Evolutionary conservation across 331 rosid species (phyloP).

Genomic region (Ulmus americana): DNA sequence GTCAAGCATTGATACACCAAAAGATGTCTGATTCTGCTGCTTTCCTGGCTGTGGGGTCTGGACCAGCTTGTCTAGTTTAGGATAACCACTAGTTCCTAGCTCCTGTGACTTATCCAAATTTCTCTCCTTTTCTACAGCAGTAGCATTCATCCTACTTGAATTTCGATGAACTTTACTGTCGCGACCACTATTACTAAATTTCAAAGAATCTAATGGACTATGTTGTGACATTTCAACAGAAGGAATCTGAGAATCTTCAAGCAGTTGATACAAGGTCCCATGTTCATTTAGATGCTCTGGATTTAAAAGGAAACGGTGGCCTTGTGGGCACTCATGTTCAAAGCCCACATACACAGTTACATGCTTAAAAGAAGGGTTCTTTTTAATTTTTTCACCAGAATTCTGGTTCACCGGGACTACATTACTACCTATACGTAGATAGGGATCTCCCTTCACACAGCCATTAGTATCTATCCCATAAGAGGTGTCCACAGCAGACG

Average conservation of each 20-base stretch:
- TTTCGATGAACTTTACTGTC: conserved; percentile 45
- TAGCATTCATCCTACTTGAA: conserved; percentile 39
- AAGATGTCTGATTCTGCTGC: conserved; percentile 38
- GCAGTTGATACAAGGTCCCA: conserved; percentile 46
- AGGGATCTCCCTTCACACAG: conserved; percentile 41
- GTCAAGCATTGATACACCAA: conserved; percentile 31
- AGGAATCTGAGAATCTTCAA: conserved; percentile 48
- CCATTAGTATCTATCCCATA: conserved; percentile 32
- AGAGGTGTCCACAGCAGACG: conserved; percentile 30
- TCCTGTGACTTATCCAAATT: conserved; percentile 43
- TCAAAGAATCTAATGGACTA: conserved; percentile 37
- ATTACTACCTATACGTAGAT: conserved; percentile 63
- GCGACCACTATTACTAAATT: conserved; percentile 43
- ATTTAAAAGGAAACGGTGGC: conserved; percentile 83
- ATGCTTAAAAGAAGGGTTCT: conserved; percentile 39
- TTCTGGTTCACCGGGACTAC: conserved; percentile 60
- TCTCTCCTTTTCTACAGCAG: conserved; percentile 43
- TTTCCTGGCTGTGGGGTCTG: conserved; percentile 31
- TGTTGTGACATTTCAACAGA: conserved; percentile 34
- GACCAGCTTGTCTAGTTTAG: conserved; percentile 27
- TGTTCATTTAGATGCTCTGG: conserved; percentile 67
- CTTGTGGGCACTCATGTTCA: conserved; percentile 93
- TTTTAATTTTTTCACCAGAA: conserved; percentile 41
- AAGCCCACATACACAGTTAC: conserved; percentile 63
- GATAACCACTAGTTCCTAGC: conserved; percentile 37